Evolutionary conservation across 148 eudicot species (phyloP), one percentile per base, ranked within the genome.

Genomic region (Selenicereus undatus): DNA sequence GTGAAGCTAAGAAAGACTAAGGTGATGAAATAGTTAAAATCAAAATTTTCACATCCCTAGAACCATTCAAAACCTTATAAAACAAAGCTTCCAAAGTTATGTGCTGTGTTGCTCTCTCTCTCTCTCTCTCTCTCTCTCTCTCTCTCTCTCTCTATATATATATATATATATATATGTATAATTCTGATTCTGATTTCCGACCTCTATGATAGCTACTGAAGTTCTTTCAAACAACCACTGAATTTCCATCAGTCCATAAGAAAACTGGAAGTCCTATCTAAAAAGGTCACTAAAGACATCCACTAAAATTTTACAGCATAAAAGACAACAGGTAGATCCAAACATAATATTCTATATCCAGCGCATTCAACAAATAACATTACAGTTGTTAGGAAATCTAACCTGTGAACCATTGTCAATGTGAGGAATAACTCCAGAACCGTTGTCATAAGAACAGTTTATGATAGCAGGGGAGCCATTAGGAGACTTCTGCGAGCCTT

Each of bases 361-460:
- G 50, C 30, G 43, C 4, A 51, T 29, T 52, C 10, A 39, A 17
- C 42, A 43, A 22, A 11, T 65, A 48, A 68, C 30, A 27, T 39
- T 1, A 32, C 32, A 75, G 16, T 11, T 43, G 42, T 48, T 21
- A 36, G 22, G 69, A 43, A 70, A 42, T 20, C 81, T 58, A 62
- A 87, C 90, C 84, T 85, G 83, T 35, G 71, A 54, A 35, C 76
- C 81, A 27, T 24, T 70, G 56, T 83, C 81, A 74, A 69, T 73
- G 35, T 76, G 71, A 75, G 90, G 79, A 77, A 72, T 52, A 20
- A 73, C 78, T 70, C 76, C 77, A 56, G 89, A 81, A 78, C 77
- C 89, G 74, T 81, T 73, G 64, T 56, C 24, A 78, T 75, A 83
- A 80, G 88, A 81, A 13, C 85, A 32, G 62, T 81, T 71, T 74